These are phyloP conservation scores for Aegilops speltoides DNA, from an alignment of 176 grass and related monocot genomes.

Conservation along the genomic window DNA sequence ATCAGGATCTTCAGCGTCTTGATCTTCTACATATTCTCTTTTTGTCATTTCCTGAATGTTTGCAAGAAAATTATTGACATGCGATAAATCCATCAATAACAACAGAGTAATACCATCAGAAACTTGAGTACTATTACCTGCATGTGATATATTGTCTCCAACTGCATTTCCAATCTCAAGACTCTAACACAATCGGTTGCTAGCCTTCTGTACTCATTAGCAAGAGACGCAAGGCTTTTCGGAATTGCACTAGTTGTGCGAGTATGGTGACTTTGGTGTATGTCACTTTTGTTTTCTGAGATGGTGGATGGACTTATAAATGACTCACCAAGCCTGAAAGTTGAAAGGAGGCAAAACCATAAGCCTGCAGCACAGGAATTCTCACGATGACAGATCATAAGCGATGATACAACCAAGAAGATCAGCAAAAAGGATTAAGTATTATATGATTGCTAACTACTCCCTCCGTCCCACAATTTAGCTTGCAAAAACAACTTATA, in stretches of 20 bases:
- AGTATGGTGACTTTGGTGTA: slow-evolving; percentile 44
- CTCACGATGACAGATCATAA: not conserved
- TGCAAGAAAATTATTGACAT: slow-evolving; percentile 21
- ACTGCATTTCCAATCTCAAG: slow-evolving; percentile 92
- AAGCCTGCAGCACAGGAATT: slow-evolving; percentile 1
- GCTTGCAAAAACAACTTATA: no score
- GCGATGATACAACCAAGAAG: slow-evolving; percentile 20
- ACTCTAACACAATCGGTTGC: slow-evolving; percentile 92
- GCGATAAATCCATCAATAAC: slow-evolving; percentile 32
- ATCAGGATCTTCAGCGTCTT: slow-evolving; percentile 99
- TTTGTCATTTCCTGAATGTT: slow-evolving; percentile 87
- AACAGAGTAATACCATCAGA: slow-evolving; percentile 15
- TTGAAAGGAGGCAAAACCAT: slow-evolving; percentile 6
- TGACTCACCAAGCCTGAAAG: slow-evolving; percentile 75
- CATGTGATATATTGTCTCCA: slow-evolving; percentile 94
- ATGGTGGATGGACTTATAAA: slow-evolving; percentile 51
- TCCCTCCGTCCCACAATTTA: no score
- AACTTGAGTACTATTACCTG: slow-evolving; percentile 54
- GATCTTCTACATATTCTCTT: slow-evolving; percentile 90
- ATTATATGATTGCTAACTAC: not conserved
- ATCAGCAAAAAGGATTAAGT: not conserved
- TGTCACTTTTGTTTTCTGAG: slow-evolving; percentile 39
- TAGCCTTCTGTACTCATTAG: slow-evolving; percentile 85
- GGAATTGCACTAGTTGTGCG: slow-evolving; percentile 70
- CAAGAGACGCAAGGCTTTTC: slow-evolving; percentile 71